Evolutionary conservation across 2,329 filamentous ascomycete genomes (phyloP).

Genomic region (Botryotinia narcissicola): DNA sequence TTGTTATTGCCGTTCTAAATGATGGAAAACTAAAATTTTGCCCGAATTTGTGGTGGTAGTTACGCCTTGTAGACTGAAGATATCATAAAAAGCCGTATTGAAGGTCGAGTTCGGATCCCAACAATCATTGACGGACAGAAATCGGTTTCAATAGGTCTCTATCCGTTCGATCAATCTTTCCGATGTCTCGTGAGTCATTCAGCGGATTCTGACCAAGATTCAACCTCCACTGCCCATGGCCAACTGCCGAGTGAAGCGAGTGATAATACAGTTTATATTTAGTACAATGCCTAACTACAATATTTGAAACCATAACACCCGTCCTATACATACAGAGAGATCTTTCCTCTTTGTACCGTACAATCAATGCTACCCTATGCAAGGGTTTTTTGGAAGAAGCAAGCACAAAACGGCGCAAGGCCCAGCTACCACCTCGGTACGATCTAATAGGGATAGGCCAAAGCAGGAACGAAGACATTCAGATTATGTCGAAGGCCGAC

Average conservation of each 20-base stretch:
- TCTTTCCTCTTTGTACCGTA: neutral
- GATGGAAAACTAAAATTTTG: neutral
- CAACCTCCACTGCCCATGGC: neutral
- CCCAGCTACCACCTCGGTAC: neutral
- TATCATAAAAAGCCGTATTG: neutral
- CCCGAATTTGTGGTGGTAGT: neutral
- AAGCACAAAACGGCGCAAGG: neutral
- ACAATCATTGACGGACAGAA: no score
- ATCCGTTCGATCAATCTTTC: neutral
- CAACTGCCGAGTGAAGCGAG: neutral
- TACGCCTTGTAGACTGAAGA: neutral
- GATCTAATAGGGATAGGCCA: neutral
- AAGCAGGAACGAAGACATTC: neutral
- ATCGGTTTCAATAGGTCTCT: neutral
- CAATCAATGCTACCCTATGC: neutral
- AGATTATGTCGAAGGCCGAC: neutral
- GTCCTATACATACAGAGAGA: neutral
- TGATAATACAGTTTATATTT: neutral
- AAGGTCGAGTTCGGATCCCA: neutral
- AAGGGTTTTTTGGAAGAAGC: neutral
- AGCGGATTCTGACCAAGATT: neutral
- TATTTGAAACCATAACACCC: neutral
- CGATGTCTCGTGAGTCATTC: neutral
- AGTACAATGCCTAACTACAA: neutral
- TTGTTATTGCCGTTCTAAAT: neutral